Conservation (phyloP, 345 rosid genomes). For the Syzygium jambos region DNA sequence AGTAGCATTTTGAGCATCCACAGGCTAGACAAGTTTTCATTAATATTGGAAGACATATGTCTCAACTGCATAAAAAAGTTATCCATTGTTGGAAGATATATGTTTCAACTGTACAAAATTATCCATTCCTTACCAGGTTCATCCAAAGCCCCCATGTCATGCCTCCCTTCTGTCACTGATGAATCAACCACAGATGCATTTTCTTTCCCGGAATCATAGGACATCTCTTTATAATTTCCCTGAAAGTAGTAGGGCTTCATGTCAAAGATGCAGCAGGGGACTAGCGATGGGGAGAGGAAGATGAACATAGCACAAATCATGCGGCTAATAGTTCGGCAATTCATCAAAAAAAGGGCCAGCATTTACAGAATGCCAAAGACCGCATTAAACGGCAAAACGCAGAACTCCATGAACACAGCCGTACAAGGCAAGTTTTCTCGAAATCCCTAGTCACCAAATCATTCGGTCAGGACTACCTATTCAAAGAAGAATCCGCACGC, state of each 20-base stretch:
- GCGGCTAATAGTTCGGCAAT: background rate
- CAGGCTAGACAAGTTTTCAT: background rate
- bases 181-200: slow-evolving; percentile 90
- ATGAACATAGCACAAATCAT: background rate
- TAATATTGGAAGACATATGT: background rate
- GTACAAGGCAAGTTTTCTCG: background rate
- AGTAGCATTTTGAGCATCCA: background rate
- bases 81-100: background rate
- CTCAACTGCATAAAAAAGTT: background rate
- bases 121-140: slow-evolving; percentile 47
- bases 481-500: background rate
- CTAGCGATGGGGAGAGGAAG: background rate
- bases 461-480: background rate
- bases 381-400: background rate
- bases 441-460: background rate
- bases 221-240: slow-evolving; percentile 42
- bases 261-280: background rate
- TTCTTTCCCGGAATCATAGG: slow-evolving; percentile 77
- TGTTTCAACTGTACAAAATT: background rate
- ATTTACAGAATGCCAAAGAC: background rate
- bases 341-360: background rate
- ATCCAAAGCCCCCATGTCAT: slow-evolving; percentile 55
- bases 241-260: background rate
- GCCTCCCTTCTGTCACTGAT: slow-evolving; percentile 71
- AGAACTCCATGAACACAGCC: background rate